These are phyloP conservation scores for Phytopythium delawarense DNA, from an alignment of 352 stramenopile species.

Conservation along the genomic window DNA sequence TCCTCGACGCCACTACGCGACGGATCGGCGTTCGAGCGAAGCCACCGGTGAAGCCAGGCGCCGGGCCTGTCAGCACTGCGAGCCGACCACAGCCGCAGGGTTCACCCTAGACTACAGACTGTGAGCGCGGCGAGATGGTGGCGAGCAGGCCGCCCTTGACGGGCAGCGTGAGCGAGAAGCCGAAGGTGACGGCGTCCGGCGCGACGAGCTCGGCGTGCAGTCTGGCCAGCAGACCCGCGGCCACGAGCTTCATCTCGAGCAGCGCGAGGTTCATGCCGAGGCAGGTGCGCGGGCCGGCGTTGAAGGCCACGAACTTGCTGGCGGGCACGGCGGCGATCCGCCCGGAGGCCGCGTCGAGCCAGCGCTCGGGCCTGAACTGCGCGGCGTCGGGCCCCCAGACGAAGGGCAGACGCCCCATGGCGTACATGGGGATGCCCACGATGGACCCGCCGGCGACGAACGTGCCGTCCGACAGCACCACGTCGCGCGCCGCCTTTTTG, in stretches of 20 bases:
- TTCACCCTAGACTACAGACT: too few species aligned
- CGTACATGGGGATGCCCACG: slow-evolving; percentile 44
- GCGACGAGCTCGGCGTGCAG: slow-evolving; percentile 45
- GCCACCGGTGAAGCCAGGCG: background rate
- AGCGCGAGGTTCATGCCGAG: slow-evolving; percentile 75
- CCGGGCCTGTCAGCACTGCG: background rate
- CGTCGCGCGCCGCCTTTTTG: slow-evolving; percentile 32
- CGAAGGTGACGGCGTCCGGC: slow-evolving; percentile 35
- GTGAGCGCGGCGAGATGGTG: slow-evolving; percentile 25
- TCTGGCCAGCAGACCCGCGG: slow-evolving; percentile 47
- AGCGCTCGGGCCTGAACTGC: slow-evolving; percentile 65
- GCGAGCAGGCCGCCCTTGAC: slow-evolving; percentile 32
- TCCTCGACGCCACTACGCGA: background rate
- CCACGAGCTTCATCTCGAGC: slow-evolving; percentile 79
- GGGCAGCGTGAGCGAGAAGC: slow-evolving; percentile 43
- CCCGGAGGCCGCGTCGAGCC: slow-evolving; percentile 36
- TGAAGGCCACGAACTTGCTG: slow-evolving; percentile 64
- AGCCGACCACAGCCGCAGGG: too few species aligned
- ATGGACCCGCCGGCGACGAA: slow-evolving; percentile 30
- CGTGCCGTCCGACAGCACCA: slow-evolving; percentile 59
- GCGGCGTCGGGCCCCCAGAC: slow-evolving; percentile 59
- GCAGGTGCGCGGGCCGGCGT: slow-evolving; percentile 62
- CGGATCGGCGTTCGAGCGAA: background rate
- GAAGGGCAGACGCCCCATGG: slow-evolving; percentile 42
- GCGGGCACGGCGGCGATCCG: slow-evolving; percentile 6